Evolutionary conservation across 495 filamentous ascomycete genomes (phyloP).

Genomic region (Neurospora discreta): DNA sequence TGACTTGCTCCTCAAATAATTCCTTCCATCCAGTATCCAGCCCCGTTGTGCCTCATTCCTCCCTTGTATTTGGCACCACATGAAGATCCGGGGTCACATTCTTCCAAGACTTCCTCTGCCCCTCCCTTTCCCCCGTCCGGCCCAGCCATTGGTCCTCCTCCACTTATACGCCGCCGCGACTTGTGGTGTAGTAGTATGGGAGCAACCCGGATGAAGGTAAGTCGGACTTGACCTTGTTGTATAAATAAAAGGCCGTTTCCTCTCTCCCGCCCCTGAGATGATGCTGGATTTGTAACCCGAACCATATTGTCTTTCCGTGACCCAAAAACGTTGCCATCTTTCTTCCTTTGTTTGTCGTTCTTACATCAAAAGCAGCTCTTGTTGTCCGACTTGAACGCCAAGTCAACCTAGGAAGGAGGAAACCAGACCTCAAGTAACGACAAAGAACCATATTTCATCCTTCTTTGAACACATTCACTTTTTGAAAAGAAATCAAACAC

Average conservation of each 20-base stretch:
- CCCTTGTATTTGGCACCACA: neutral
- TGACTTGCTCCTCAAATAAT: neutral
- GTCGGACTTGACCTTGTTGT: neutral
- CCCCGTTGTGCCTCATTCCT: neutral
- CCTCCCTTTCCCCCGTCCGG: neutral
- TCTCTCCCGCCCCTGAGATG: neutral
- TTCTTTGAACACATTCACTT: neutral
- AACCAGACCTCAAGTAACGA: neutral
- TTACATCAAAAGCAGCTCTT: neutral
- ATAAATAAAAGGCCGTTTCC: neutral
- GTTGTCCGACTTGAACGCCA: neutral
- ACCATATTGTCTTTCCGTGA: neutral
- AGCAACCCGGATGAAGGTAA: neutral
- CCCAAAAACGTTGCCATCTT: neutral
- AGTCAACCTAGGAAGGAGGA: neutral
- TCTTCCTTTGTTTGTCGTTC: neutral
- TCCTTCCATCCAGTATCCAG: neutral
- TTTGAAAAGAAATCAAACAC: neutral
- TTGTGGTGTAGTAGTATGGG: neutral
- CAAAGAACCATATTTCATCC: neutral
- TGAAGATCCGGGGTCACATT: neutral
- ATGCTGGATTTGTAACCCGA: neutral
- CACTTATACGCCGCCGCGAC: neutral
- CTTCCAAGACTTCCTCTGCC: neutral
- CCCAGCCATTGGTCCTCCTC: neutral